Base-by-base conservation (phyloP, 2,329 filamentous ascomycete genomes). In the Alternaria brassicicola region DNA sequence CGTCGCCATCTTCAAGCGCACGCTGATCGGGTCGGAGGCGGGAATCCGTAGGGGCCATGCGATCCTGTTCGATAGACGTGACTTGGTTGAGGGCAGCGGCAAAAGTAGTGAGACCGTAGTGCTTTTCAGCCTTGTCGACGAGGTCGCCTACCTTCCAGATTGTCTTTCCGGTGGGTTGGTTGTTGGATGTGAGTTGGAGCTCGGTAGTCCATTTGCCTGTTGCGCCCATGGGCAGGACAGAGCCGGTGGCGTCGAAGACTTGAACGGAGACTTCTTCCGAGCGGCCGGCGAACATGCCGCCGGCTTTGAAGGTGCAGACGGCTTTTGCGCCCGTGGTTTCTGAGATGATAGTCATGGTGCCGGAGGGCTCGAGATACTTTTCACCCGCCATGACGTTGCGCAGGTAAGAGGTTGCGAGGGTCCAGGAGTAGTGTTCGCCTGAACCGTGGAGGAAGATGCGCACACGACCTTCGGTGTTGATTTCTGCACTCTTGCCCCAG, bases 361-460 rank as follows among this genome's bases (percentile, higher is more conserved):
- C 93, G 1, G 96, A 92, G 0, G 95, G 95, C 78, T 99, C 95
- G 12, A 98, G 88, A 74, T 99, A 99, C 78, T 98, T 99, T 78
- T 99, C 95, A 36, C 95, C 95, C 69, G 96, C 94, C 54, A 99
- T 96, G 51, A 99, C 92, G 75, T 99, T 99, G 46, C 95, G 88
- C 53, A 99, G 80, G 79, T 97, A 98, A 65, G 91, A 92, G 4
- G 92, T 97, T 1, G 94, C 92, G 17, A 92, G 84, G 43, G 86
- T 89, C 92, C 93, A 99, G 67, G 89, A 93, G 80, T 94, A 99
- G 60, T 88, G 85, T 74, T 98, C 94, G 53, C 92, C 90, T 1
- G 82, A 85, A 7, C 85, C 84, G 73, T 95, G 88, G 26, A 99
- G 81, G 36, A 88, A 87, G 36, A 97, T 83, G 47, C 93, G 87